phyloP scores from a whole-genome alignment of 108 stramenopile species.

The Stephanodiscus minutulus region DNA sequence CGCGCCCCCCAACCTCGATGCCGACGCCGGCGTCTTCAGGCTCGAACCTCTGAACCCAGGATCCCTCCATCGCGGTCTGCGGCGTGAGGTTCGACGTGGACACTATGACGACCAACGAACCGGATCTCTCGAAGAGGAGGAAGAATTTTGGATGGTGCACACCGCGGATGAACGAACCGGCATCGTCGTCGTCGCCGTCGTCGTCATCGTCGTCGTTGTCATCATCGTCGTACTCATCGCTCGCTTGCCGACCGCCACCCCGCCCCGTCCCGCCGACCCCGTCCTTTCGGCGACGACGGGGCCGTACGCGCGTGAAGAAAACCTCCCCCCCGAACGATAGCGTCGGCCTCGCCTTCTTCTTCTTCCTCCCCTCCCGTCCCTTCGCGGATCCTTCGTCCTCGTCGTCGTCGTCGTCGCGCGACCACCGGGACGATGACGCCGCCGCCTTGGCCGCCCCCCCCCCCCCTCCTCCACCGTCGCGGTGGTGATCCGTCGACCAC shows the following conservation, averaged over 20 bases:
- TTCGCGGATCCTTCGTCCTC: slow-evolving; percentile 2
- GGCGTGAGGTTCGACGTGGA: slow-evolving; percentile 72
- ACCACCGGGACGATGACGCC: slow-evolving; percentile 1
- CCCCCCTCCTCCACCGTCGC: too few species aligned
- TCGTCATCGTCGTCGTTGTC: slow-evolving; percentile 1
- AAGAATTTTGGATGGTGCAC: slow-evolving; percentile 88
- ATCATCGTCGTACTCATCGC: slow-evolving; percentile 1
- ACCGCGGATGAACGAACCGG: slow-evolving; percentile 38
- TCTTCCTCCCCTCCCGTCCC: too few species aligned
- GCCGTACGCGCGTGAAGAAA: slow-evolving; percentile 41
- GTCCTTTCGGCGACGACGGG: slow-evolving; percentile 23
- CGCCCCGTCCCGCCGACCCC: slow-evolving; percentile 8
- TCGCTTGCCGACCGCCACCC: neutral
- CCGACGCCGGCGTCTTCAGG: slow-evolving; percentile 7
- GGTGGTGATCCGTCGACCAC: too few species aligned
- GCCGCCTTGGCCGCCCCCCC: too few species aligned
- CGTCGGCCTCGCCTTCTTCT: slow-evolving; percentile 11
- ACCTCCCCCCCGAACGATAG: slow-evolving; percentile 44
- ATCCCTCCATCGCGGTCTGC: slow-evolving; percentile 59
- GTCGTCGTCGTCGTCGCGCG: neutral
- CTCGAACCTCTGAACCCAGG: slow-evolving; percentile 81
- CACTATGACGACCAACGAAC: slow-evolving; percentile 71
- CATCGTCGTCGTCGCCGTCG: slow-evolving; percentile 1
- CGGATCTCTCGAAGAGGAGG: slow-evolving; percentile 69
- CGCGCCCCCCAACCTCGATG: neutral